A percentile compares a stretch with the other conserved stretches of the same genome.
Evolutionary conservation across 371 early-diverging fungal species (phyloP).

Genomic region (Mucor plumbeus): DNA sequence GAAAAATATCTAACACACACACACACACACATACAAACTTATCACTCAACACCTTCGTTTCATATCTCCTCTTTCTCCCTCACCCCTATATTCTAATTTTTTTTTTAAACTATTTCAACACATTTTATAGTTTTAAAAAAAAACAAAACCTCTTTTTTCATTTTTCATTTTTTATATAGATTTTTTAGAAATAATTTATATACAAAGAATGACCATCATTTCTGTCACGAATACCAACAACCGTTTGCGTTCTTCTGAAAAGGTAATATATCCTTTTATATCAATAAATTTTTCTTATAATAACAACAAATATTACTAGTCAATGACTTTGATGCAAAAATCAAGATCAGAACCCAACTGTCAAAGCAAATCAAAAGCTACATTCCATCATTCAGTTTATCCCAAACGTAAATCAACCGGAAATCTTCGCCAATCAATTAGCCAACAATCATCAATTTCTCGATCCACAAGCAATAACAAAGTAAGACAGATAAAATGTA

Average conservation of each 20-base stretch:
- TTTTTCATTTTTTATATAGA: neutral
- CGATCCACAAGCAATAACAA: conserved; percentile 16
- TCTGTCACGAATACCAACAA: conserved; percentile 10
- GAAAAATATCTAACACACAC: neutral
- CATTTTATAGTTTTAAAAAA: neutral
- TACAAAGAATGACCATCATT: conserved; percentile 25
- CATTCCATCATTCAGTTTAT: conserved; percentile 28
- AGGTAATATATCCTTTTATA: conserved; percentile 18
- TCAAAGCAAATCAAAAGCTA: conserved; percentile 28
- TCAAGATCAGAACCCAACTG: conserved; percentile 52
- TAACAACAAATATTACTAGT: conserved; percentile 10
- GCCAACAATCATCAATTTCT: conserved; percentile 25
- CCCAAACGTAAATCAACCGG: conserved; percentile 59
- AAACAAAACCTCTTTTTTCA: neutral
- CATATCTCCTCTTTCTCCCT: neutral
- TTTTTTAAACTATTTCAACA: neutral
- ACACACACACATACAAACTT: neutral
- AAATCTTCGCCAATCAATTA: conserved; percentile 38
- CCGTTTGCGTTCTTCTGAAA: conserved; percentile 24
- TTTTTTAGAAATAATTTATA: conserved; percentile 7
- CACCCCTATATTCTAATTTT: neutral
- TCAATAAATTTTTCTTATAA: neutral
- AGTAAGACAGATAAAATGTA: conserved; percentile 3
- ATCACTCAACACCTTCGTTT: conserved; percentile 5
- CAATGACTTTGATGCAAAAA: conserved; percentile 46